Evolutionary conservation across 306 rosid species (phyloP), one percentile per base, ranked within the genome.

Genomic region (Vigna hirtella): DNA sequence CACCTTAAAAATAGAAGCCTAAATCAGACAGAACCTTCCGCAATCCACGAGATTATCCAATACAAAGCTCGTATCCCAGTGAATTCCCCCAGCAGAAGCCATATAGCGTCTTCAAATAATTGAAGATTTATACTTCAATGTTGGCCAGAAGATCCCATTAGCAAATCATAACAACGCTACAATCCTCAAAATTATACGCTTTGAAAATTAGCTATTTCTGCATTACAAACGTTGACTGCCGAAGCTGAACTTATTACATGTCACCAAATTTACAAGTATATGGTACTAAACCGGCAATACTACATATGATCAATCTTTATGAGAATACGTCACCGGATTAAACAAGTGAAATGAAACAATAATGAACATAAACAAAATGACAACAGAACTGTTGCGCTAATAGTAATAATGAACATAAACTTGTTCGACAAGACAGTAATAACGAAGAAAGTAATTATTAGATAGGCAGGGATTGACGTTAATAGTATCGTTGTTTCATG

Each of bases 1-100:
- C 73, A 76, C 80, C 73, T 76, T 76, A 17, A 5, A 2, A 2
- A 8, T 64, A 48, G 68, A 16, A 6, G 58, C 3, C 11, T 15
- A 15, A 42, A 7, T 34, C 51, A 49, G 63, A 47, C 51, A 49
- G 63, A 47, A 11, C 1, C 72, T 17, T 36, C 1, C 8, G n/a
- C 38, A 4, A 18, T 20, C 32, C 52, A 55, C 4, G 4, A 12
- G 4, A 1, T 34, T 28, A 26, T 26, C 28, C 28, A 26, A 2
- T 26, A 26, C 28, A 26, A 26, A 26, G 28, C 5, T 34, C 69
- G 13, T 9, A 7, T 2, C 2, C 36, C 12, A 26, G 2, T 24
- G 13, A 16, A 1, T 3, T 36, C 3, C 7, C 13, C 5, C 30
- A 0, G 2, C 8, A 1, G 16, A 36, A 40, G 50, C n/a, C 68